phyloP scores from a whole-genome alignment of 176 grass and related monocot species.

The Triticum urartu region DNA sequence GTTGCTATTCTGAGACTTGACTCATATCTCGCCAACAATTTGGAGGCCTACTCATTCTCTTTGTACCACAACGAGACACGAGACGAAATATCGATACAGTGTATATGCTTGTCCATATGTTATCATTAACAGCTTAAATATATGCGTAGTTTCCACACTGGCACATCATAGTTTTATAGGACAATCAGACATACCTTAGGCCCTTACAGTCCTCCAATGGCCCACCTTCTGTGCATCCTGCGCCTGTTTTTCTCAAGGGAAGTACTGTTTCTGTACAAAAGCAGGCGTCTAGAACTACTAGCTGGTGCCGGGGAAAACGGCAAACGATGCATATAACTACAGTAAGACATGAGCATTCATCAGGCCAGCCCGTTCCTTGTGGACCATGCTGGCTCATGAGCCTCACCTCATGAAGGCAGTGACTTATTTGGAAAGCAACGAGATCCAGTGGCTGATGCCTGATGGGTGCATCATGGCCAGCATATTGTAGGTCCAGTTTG shows the following conservation, averaged over 20 bases:
- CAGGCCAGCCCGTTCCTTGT: conserved; percentile 30
- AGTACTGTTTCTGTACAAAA: conserved; percentile 34
- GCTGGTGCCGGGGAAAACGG: conserved; percentile 16
- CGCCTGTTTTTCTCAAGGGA: conserved; percentile 31
- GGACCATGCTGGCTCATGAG: conserved; percentile 42
- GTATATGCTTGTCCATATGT: background rate
- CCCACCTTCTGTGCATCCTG: conserved; percentile 4
- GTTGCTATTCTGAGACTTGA: background rate
- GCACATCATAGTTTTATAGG: background rate
- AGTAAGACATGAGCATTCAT: conserved; percentile 32
- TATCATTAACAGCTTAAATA: conserved; percentile 12
- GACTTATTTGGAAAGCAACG: conserved; percentile 51
- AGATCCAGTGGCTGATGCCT: conserved; percentile 35
- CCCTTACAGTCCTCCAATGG: conserved; percentile 22
- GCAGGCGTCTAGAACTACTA: conserved; percentile 19
- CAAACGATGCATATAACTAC: conserved; percentile 19
- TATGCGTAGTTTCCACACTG: conserved; percentile 16
- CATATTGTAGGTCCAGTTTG: conserved; percentile 41
- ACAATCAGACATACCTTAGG: conserved; percentile 6
- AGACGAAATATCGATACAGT: background rate
- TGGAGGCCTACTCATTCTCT: background rate
- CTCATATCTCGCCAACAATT: background rate
- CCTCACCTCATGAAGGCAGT: conserved; percentile 38
- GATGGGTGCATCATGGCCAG: conserved; percentile 52
- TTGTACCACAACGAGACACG: background rate